Conservation (phyloP, 306 rosid genomes). For the Cucurbita maxima region DNA sequence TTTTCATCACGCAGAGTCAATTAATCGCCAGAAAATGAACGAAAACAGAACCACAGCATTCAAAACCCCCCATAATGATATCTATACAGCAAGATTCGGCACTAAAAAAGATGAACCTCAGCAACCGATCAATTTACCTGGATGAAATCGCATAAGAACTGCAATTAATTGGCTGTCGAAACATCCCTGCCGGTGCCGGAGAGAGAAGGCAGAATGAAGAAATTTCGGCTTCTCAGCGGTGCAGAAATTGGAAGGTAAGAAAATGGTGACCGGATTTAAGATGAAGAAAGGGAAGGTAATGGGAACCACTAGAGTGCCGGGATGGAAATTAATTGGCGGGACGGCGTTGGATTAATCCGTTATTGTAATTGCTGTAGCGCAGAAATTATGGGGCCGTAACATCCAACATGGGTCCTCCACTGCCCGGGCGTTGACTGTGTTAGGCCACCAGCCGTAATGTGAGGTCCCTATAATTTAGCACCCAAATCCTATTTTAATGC, state of each 20-base stretch:
- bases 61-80: not conserved
- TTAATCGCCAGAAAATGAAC: not conserved
- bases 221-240: not conserved
- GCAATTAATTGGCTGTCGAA: not conserved
- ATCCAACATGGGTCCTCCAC: not conserved
- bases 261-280: not conserved
- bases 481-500: not conserved
- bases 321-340: not conserved
- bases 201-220: not conserved
- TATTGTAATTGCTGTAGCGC: not conserved
- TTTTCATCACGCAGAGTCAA: not conserved
- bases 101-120: not conserved
- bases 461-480: not conserved
- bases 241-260: not conserved
- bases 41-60: not conserved
- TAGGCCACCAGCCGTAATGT: not conserved
- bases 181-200: not conserved
- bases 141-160: not conserved
- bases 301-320: not conserved
- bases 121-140: not conserved
- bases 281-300: not conserved
- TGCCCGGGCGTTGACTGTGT: not conserved
- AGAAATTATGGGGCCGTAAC: not conserved
- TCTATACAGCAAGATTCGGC: not conserved
- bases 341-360: not conserved